Evolutionary conservation across 495 filamentous ascomycete genomes (phyloP), one percentile per base, ranked within the genome.

Genomic region (Aspergillus bertholletiae): DNA sequence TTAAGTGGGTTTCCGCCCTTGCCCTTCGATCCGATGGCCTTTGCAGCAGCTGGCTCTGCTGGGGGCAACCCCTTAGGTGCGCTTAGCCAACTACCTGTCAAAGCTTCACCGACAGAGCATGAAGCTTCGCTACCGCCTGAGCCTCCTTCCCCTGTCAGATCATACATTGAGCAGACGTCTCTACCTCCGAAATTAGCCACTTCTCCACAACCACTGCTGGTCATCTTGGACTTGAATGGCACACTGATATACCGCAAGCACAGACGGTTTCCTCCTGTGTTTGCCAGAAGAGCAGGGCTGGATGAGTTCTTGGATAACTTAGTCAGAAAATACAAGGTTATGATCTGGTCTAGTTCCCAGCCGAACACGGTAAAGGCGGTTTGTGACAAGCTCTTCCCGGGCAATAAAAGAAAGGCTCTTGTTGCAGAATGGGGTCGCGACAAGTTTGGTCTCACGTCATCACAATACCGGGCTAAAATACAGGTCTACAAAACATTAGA

Each of bases 161-260:
- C 61, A 30, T 86, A 86, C 63, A 55, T 83, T 22, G 39, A 59
- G 3, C 73, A 74, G 54, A 67, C 81, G 23, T 61, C 64, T 7
- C 45, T 55, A 35, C 44, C 63, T 7, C 72, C 78, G 4, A 50
- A 46, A 34, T 45, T 50, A 41, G 35, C 64, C 1, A 12, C 54
- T 2, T 54, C 53, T 7, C 71, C 76, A 12, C 74, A 78, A 26
- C 74, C 68, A 11, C 71, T 96, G 1, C 83, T 98, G 2, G 69
- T 98, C 18, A 81, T 97, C 24, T 83, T 97, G 51, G 94, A 98
- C 66, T 78, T 98, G 0, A 98, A 97, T 71, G 94, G 95, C 51
- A 96, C 95, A 0, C 76, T 98, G 3, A 76, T 97, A 15, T 74
- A 79, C 62, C 89, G 94, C 12, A 84, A 83, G 9, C 68, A 70